phyloP scores from a whole-genome alignment of 1,139 yeast species.

The Casaregolazyma lundiana region DNA sequence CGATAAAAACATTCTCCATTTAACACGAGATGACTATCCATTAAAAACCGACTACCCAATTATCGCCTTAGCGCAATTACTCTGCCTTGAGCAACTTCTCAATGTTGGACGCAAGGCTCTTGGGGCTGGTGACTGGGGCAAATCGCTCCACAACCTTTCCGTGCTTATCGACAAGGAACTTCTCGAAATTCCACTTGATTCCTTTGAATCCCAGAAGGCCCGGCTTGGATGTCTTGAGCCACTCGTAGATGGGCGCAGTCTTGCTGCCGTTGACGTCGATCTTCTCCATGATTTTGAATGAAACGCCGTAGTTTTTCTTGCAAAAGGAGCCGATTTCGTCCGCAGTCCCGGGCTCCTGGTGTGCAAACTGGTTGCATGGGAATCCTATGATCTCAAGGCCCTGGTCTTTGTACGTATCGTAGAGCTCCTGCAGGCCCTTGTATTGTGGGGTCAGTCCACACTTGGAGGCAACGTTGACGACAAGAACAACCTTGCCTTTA shows the following conservation, averaged over 20 bases:
- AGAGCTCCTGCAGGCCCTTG: conserved; percentile 73
- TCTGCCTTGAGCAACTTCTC: conserved; percentile 38
- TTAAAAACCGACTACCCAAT: no score
- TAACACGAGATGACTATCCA: no score
- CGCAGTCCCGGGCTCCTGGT: conserved; percentile 78
- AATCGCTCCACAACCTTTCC: conserved; percentile 74
- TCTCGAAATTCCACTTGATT: conserved; percentile 93
- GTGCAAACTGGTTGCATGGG: conserved; percentile 89
- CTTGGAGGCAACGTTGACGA: conserved; percentile 91
- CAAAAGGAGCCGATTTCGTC: conserved; percentile 63
- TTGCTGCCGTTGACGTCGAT: conserved; percentile 82
- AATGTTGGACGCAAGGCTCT: conserved; percentile 47
- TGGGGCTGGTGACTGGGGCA: conserved; percentile 66
- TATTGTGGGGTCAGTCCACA: conserved; percentile 60
- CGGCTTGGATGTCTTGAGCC: conserved; percentile 58
- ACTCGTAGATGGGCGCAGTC: conserved; percentile 77
- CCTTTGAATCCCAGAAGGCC: conserved; percentile 76
- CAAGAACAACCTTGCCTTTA: conserved; percentile 83
- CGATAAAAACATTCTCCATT: no score
- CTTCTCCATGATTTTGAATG: conserved; percentile 85
- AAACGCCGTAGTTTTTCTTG: conserved; percentile 66
- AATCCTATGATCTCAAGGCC: conserved; percentile 82
- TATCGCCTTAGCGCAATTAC: no score
- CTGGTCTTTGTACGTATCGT: conserved; percentile 69
- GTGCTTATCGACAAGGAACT: conserved; percentile 66